A percentile compares a stretch with the other conserved stretches of the same genome.
Evolutionary conservation across 768 basidiomycete species (phyloP).

Genomic region (Lactarius deliciosus): DNA sequence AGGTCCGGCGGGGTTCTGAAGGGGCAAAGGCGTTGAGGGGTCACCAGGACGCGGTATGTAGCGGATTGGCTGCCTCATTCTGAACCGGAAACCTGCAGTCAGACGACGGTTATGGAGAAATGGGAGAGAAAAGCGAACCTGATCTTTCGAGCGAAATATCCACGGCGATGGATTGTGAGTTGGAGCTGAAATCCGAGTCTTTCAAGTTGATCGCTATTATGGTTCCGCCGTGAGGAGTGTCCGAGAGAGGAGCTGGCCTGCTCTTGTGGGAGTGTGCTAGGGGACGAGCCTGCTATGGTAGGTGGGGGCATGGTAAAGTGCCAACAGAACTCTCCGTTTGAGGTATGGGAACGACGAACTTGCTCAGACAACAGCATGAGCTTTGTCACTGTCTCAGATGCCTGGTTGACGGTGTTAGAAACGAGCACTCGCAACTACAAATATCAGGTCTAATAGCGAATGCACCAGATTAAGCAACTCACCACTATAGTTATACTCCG

Average conservation of each 20-base stretch:
- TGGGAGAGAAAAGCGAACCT: slow-evolving; percentile 9
- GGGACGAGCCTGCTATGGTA: background rate
- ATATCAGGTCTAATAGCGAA: background rate
- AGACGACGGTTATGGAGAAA: background rate
- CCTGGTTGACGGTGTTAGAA: background rate
- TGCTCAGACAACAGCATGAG: background rate
- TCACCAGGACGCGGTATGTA: background rate
- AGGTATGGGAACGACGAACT: slow-evolving; percentile 1
- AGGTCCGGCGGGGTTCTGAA: background rate
- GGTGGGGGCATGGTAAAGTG: slow-evolving; percentile 11
- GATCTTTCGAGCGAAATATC: slow-evolving; percentile 3
- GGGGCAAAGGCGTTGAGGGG: background rate
- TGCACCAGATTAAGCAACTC: background rate
- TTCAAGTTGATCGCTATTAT: background rate
- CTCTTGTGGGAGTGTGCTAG: background rate
- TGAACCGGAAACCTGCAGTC: background rate
- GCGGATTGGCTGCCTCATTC: background rate
- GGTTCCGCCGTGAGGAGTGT: background rate
- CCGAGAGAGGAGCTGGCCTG: background rate
- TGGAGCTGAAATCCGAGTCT: background rate
- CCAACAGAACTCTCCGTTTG: slow-evolving; percentile 13
- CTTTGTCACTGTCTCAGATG: slow-evolving; percentile 9
- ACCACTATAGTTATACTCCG: slow-evolving; percentile 19
- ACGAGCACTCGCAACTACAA: slow-evolving; percentile 10
- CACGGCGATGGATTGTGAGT: slow-evolving; percentile 20